These are phyloP conservation scores for Phylloporus sp. DNA, from an alignment of 768 basidiomycete genomes.

Conservation along the genomic window DNA sequence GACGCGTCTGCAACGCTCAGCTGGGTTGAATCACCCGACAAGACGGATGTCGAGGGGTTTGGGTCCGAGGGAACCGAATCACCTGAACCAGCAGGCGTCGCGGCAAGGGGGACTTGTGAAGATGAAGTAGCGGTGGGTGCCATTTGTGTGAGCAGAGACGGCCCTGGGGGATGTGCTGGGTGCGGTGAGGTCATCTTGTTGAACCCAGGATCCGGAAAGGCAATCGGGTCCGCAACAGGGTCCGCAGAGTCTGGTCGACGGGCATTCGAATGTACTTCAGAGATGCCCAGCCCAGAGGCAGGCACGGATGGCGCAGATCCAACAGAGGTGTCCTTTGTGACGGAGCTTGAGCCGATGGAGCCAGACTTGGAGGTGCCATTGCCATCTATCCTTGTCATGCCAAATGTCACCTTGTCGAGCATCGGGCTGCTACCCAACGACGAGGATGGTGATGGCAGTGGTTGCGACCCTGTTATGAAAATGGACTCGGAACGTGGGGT, in stretches of 20 bases:
- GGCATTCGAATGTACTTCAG: conserved; percentile 12
- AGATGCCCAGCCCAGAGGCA: conserved; percentile 1
- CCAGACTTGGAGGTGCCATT: conserved; percentile 35
- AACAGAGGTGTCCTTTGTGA: conserved; percentile 20
- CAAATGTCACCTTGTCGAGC: conserved; percentile 86
- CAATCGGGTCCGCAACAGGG: conserved; percentile 46
- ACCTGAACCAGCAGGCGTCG: conserved; percentile 20
- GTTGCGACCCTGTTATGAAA: conserved; percentile 91
- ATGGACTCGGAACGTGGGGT: conserved; percentile 81
- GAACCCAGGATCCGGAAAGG: conserved; percentile 40
- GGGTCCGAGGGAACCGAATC: conserved; percentile 15
- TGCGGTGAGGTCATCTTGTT: conserved; percentile 37
- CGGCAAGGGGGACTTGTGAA: conserved; percentile 25
- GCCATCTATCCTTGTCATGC: conserved; percentile 85
- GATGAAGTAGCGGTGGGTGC: conserved; percentile 38
- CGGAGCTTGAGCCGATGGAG: conserved; percentile 26
- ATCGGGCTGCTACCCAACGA: conserved; percentile 66
- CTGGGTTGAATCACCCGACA: conserved; percentile 28
- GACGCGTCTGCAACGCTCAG: conserved; percentile 24
- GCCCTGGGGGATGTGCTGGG: conserved; percentile 46
- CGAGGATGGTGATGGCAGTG: conserved; percentile 81
- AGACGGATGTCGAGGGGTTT: conserved; percentile 26
- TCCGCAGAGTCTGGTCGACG: conserved; percentile 38
- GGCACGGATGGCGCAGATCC: conserved; percentile 18
- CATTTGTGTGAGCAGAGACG: conserved; percentile 73